A percentile compares a stretch with the other conserved stretches of the same genome.
Conservation (phyloP, 257 asterid species). For the Voacanga thouarsii region DNA sequence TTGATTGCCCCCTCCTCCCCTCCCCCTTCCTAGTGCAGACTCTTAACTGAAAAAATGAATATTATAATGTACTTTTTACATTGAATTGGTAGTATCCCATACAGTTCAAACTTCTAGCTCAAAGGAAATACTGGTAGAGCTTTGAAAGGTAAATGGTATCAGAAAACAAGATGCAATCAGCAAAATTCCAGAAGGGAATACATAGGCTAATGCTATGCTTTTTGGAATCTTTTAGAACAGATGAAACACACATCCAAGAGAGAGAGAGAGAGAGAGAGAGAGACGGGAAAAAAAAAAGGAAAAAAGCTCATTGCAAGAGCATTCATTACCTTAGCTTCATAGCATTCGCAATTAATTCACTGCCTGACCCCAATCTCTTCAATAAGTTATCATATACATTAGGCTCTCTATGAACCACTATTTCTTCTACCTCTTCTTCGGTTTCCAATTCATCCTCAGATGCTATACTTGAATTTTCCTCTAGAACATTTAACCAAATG, state of each 20-base stretch:
- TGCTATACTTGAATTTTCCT: constrained; percentile 31
- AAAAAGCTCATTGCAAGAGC: background rate
- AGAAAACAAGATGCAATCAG: background rate
- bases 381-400: constrained; percentile 56
- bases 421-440: constrained; percentile 28
- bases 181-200: background rate
- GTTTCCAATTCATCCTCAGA: constrained; percentile 26
- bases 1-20: background rate
- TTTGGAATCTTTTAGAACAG: background rate
- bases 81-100: background rate
- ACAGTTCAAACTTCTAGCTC: background rate
- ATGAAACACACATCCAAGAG: background rate
- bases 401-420: constrained; percentile 29
- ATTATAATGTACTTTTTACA: too few relatives aligned
- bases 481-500: constrained; percentile 18
- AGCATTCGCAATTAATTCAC: constrained; percentile 44
- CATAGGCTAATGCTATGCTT: background rate
- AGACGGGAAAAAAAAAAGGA: background rate
- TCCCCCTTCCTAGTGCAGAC: background rate
- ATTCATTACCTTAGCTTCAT: constrained; percentile 38
- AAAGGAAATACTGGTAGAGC: background rate
- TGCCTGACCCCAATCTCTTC: constrained; percentile 50
- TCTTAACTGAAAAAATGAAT: background rate
- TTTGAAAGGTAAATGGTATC: background rate
- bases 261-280: too few relatives aligned